Conservation (phyloP, 2,329 filamentous ascomycete genomes). For the Beauveria medogensis region DNA sequence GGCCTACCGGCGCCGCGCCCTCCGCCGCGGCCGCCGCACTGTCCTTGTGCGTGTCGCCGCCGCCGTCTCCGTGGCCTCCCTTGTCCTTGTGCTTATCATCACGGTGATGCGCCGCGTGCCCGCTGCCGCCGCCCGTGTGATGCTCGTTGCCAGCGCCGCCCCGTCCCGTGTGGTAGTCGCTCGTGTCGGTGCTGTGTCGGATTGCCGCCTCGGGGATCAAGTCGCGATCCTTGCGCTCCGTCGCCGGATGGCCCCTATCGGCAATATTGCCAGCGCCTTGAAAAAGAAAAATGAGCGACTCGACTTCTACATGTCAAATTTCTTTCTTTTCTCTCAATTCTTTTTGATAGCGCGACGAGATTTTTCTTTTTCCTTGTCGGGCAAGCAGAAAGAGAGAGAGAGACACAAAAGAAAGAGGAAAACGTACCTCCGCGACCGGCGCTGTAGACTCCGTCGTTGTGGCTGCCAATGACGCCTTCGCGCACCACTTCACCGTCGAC, state of each 20-base stretch:
- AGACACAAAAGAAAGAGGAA: not conserved
- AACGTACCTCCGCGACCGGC: slow-evolving; percentile 49
- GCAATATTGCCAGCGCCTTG: slow-evolving; percentile 51
- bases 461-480: slow-evolving; percentile 43
- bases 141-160: slow-evolving; percentile 52
- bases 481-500: slow-evolving; percentile 56
- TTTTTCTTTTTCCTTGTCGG: not conserved
- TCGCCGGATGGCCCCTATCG: slow-evolving; percentile 34
- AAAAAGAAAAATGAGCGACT: not conserved
- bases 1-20: slow-evolving; percentile 27
- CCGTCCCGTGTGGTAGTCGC: slow-evolving; percentile 50
- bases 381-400: not conserved
- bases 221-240: slow-evolving; percentile 41
- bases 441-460: slow-evolving; percentile 51
- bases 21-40: slow-evolving; percentile 15
- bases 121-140: slow-evolving; percentile 19
- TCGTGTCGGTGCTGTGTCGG: slow-evolving; percentile 38
- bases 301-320: not conserved
- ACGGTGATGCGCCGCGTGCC: not conserved
- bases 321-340: not conserved
- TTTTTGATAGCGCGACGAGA: no score
- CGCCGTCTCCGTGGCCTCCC: slow-evolving; percentile 19
- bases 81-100: slow-evolving; percentile 17
- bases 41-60: slow-evolving; percentile 14
- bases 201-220: slow-evolving; percentile 44